Base-by-base conservation (phyloP, 495 filamentous ascomycete species). In the Platismatia glauca region DNA sequence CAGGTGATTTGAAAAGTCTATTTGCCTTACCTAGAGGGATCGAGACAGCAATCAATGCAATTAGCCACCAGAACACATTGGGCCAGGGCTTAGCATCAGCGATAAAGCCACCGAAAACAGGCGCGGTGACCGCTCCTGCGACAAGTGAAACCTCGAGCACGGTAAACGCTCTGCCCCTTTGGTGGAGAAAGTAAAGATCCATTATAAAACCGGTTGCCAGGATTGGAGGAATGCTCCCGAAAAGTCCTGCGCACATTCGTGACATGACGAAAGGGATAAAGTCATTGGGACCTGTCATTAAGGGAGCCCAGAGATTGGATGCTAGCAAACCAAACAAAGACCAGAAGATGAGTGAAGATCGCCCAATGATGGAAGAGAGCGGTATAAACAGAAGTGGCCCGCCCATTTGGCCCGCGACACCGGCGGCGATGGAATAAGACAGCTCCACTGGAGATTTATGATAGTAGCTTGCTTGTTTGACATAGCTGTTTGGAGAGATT, bases 51-150 rank as follows among this genome's bases (percentile, higher is more conserved):
- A 77, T 63, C 0, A 77, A 60, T 12, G 71, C 76, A 1, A 81
- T 69, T 1, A 75, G 76, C 79, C 79, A 82, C 79, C 81, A 83
- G 68, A 79, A 81, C 60, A 76, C 73, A 9, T 76, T 68, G 0
- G 73, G 71, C 73, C 78, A 82, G 20, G 73, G 73, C 0, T 64
- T 66, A n/a, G 71, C 64, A 0, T 72, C 68, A 0, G 75, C 72
- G 60, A 81, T 75, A 56, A 80, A 81, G 6, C 75, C 80, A 0
- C 72, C 74, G 50, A 81, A 73, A 0, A 78, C 79, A 9, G 76
- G 75, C 6, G 73, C 77, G 0, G 71, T 75, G 4, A 77, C 70
- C 1, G 72, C 75, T 9, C 74, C 79, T 39, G 79, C 74, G 18
- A 75, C 62, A 24, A 79, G 70, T 0, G 69, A 61, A 63, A 78